These are phyloP conservation scores for Venturia asperata DNA, from an alignment of 2,329 filamentous ascomycete genomes.

Conservation along the genomic window DNA sequence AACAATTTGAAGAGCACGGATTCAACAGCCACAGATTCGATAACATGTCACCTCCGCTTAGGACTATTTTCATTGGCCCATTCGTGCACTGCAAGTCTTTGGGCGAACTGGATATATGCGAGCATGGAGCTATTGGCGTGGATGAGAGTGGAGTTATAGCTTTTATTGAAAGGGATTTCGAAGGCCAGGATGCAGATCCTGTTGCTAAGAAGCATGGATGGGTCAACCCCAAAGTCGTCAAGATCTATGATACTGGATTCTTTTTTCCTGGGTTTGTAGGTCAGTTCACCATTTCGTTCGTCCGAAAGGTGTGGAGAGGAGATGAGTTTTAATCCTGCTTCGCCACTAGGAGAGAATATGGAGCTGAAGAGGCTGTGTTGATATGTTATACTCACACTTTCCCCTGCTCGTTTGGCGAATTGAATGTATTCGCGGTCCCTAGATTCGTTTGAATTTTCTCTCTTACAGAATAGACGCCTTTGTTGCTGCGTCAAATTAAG, in stretches of 20 bases:
- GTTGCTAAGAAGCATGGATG: constrained; percentile 31
- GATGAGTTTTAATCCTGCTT: background rate
- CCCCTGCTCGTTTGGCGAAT: no score
- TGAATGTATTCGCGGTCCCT: background rate
- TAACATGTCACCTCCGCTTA: constrained; percentile 12
- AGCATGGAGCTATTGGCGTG: constrained; percentile 44
- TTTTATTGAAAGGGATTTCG: constrained; percentile 36
- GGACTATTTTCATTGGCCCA: constrained; percentile 50
- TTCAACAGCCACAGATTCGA: background rate
- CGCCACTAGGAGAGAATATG: background rate
- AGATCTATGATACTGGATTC: constrained; percentile 51
- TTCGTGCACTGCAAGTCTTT: constrained; percentile 52
- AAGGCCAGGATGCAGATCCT: constrained; percentile 23
- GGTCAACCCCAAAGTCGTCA: constrained; percentile 36
- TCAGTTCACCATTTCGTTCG: constrained; percentile 32
- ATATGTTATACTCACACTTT: background rate
- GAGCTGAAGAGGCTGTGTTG: background rate
- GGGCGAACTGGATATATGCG: constrained; percentile 43
- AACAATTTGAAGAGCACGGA: constrained; percentile 9
- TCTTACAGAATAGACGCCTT: background rate
- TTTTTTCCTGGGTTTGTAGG: constrained; percentile 81
- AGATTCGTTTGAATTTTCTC: background rate
- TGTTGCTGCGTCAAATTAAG: background rate
- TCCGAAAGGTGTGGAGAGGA: background rate
- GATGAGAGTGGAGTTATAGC: constrained; percentile 47